Base-by-base conservation (phyloP, 208 protist genomes). In the Naegleria gruberi region DNA sequence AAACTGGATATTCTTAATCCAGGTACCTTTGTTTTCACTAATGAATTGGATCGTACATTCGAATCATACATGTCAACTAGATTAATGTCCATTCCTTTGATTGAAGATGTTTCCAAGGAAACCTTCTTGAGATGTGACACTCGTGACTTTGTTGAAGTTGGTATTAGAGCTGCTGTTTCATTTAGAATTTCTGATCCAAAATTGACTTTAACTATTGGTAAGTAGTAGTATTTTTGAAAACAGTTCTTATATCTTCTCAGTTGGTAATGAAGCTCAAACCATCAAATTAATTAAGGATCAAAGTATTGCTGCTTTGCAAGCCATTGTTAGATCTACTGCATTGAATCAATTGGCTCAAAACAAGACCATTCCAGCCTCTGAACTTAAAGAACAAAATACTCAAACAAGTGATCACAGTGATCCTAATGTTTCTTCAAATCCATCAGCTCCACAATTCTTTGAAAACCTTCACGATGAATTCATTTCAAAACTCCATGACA, bases 401-500 rank as follows among this genome's bases (percentile, higher is more conserved):
- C 51, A 23, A 55, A 23, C 12, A 10, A 65, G 4, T 23, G 51
- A 15, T 55, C 8, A 55, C 12, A 23, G 30, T 65, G 30, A 90
- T 6, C n/a, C 77, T 40, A 17, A 0, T 0, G 43, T 3, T 4
- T 34, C 7, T 43, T 34, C 30, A 41, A 6, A 40, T 26, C 44
- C 89, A 88, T 26, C 41, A 23, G 89, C 89, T 42, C 89, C 89
- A 55, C 37, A 84, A 82, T 90, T 90, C 89, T 90, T 90, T 82
- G 89, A 90, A 34, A 90, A 90, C 40, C 30, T 90, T 40, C 89
- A 90, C 47, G 89, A 90, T 43, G 89, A 90, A 82, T 90, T 90
- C 10, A 81, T 90, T 37, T 57, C 51, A 2, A 90, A 90, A 43
- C 44, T 90, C 10, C 89, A 90, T 82, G 89, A 90, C 47, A 42